A percentile compares a stretch with the other conserved stretches of the same genome.
Conservation (phyloP, 2,329 filamentous ascomycete species). For the Ophiostoma fasciatum region DNA sequence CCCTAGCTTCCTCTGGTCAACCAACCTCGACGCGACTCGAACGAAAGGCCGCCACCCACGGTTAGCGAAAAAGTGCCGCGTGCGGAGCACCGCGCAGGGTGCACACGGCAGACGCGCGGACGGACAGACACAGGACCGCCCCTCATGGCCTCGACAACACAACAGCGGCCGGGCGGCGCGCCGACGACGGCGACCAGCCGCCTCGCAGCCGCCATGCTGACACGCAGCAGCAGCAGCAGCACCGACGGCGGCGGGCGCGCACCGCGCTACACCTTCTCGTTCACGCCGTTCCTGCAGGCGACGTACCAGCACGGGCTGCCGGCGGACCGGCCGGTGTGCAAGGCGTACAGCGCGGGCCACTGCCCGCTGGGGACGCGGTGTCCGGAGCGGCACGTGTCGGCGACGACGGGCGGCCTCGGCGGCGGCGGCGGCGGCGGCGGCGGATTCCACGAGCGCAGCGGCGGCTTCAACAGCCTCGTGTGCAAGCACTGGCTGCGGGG, state of each 20-base stretch:
- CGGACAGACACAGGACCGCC: too few species aligned
- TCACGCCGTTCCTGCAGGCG: slow-evolving; percentile 69
- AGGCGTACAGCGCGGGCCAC: slow-evolving; percentile 64
- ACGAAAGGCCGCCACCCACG: too few species aligned
- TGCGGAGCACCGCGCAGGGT: too few species aligned
- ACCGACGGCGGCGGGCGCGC: slow-evolving; percentile 18
- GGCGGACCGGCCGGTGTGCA: slow-evolving; percentile 66
- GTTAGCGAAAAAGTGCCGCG: too few species aligned
- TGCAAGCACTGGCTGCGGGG: slow-evolving; percentile 99
- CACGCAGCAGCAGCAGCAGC: slow-evolving; percentile 21
- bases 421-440: slow-evolving; percentile 18
- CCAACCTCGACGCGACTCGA: too few species aligned
- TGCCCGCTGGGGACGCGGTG: slow-evolving; percentile 77
- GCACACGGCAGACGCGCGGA: too few species aligned
- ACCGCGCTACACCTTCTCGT: slow-evolving; percentile 57
- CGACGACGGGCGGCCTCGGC: background rate
- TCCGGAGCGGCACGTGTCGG: slow-evolving; percentile 60
- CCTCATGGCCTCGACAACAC: too few species aligned
- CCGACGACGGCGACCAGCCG: too few species aligned
- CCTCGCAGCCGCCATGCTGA: slow-evolving; percentile 35
- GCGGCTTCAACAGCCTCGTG: slow-evolving; percentile 65
- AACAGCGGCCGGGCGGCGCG: too few species aligned
- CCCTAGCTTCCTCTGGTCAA: too few species aligned
- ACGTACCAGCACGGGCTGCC: slow-evolving; percentile 77
- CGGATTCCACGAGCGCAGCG: slow-evolving; percentile 18